Conservation (phyloP, 352 stramenopile genomes). For the Poterioochromonas sp. region DNA sequence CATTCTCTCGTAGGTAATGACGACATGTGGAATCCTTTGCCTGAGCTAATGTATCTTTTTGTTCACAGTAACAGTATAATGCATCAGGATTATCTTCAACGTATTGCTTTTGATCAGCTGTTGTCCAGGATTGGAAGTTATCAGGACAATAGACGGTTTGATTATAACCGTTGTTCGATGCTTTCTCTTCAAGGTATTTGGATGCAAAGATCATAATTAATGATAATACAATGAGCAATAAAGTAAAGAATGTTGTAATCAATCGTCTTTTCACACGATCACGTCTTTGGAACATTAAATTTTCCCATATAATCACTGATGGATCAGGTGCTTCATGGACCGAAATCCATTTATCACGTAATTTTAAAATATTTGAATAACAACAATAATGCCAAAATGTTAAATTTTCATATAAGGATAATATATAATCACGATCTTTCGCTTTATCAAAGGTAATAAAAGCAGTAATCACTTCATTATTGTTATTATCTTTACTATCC, state of each 20-base stretch:
- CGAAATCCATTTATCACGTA: neutral
- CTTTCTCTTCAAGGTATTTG: neutral
- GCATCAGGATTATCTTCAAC: neutral
- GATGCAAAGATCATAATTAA: constrained; percentile 16
- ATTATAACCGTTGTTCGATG: neutral
- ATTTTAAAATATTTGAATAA: neutral
- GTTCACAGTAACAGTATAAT: constrained; percentile 23
- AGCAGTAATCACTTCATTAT: neutral
- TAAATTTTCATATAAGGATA: neutral
- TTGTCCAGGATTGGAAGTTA: neutral
- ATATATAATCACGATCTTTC: neutral
- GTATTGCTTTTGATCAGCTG: neutral
- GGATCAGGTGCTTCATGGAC: constrained; percentile 26
- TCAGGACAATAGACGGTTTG: neutral
- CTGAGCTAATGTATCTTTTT: neutral
- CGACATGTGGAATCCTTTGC: neutral
- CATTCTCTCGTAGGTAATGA: neutral
- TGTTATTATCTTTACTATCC: too few relatives aligned
- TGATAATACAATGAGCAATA: constrained; percentile 4
- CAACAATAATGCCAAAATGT: neutral
- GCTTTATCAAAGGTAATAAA: constrained; percentile 5
- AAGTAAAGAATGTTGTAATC: constrained; percentile 3
- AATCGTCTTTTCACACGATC: neutral
- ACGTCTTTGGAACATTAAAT: neutral
- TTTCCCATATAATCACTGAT: constrained; percentile 33